A percentile compares a stretch with the other conserved stretches of the same genome.
Evolutionary conservation across 1,284 basidiomycete species (phyloP).

Genomic region (Limonomyces culmigenus): DNA sequence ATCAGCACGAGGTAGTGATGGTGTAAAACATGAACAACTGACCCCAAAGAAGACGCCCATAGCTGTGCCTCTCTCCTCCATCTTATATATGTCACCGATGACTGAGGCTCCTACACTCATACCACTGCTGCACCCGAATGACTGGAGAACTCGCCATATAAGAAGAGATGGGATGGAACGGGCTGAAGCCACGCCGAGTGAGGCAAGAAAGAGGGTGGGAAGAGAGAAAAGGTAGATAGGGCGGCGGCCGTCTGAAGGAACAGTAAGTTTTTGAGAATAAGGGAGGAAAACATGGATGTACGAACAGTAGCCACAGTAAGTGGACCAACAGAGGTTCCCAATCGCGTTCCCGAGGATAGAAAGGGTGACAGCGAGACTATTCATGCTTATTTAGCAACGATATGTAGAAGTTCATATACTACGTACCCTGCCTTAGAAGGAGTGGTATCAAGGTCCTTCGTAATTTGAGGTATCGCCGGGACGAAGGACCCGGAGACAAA

Average conservation of each 20-base stretch:
- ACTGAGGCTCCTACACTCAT: conserved; percentile 27
- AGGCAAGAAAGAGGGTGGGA: conserved; percentile 42
- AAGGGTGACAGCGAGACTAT: conserved; percentile 26
- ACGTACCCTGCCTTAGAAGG: conserved; percentile 36
- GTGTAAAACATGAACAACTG: conserved; percentile 7
- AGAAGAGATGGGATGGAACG: conserved; percentile 31
- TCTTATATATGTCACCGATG: conserved; percentile 30
- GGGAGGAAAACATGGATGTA: conserved; percentile 2
- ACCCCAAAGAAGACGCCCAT: conserved; percentile 30
- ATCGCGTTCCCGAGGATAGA: conserved; percentile 25
- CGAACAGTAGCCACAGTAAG: conserved; percentile 34
- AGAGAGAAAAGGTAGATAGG: conserved; percentile 44
- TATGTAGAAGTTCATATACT: conserved; percentile 4
- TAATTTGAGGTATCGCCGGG: conserved; percentile 52
- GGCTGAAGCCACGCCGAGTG: conserved; percentile 38
- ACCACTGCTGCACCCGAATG: conserved; percentile 34
- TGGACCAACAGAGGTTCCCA: conserved; percentile 33
- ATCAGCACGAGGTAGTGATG: background rate
- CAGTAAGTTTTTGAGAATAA: background rate
- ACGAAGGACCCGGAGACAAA: conserved; percentile 54
- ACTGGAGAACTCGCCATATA: conserved; percentile 45
- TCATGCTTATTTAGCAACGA: conserved; percentile 5
- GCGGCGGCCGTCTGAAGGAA: conserved; percentile 36
- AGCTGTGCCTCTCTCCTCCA: conserved; percentile 27
- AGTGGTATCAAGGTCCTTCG: conserved; percentile 38